Evolutionary conservation across 2,329 filamentous ascomycete genomes (phyloP).

Genomic region (Paecilomyces sp.): DNA sequence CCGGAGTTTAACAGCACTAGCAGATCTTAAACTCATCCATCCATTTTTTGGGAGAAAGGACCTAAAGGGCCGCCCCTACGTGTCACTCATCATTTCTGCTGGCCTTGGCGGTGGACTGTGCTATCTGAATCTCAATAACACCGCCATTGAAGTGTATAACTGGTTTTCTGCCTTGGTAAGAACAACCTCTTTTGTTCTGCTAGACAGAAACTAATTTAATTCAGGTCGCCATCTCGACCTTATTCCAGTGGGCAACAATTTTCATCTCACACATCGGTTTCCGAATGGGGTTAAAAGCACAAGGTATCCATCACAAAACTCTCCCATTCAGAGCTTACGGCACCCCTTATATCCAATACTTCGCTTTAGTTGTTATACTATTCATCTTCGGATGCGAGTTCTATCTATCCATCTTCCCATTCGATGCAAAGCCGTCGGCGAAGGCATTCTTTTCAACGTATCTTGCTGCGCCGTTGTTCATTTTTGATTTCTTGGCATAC

Average conservation of each 20-base stretch:
- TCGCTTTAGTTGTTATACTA: conserved; percentile 16
- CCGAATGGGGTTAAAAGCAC: conserved; percentile 17
- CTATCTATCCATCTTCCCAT: conserved; percentile 23
- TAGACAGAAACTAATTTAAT: not conserved
- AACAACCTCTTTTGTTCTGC: not conserved
- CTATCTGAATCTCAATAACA: conserved; percentile 25
- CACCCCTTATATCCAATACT: conserved; percentile 18
- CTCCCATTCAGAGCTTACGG: conserved; percentile 19
- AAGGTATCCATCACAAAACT: conserved; percentile 15
- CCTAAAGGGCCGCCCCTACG: conserved; percentile 18
- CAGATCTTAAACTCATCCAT: conserved; percentile 14
- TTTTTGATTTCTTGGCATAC: conserved; percentile 21
- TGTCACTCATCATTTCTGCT: conserved; percentile 20
- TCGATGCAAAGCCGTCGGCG: conserved; percentile 20
- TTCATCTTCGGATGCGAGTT: conserved; percentile 26
- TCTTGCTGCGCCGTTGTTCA: conserved; percentile 22
- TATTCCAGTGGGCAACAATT: conserved; percentile 21
- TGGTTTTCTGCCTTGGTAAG: conserved; percentile 25
- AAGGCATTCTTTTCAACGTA: conserved; percentile 27
- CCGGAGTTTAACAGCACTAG: conserved; percentile 23
- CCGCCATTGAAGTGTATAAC: conserved; percentile 19
- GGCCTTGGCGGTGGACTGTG: conserved; percentile 23
- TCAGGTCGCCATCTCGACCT: conserved; percentile 21
- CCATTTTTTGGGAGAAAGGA: not conserved
- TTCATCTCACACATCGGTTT: conserved; percentile 22